phyloP scores from a whole-genome alignment of 768 basidiomycete species.

The Suillus alpinus region DNA sequence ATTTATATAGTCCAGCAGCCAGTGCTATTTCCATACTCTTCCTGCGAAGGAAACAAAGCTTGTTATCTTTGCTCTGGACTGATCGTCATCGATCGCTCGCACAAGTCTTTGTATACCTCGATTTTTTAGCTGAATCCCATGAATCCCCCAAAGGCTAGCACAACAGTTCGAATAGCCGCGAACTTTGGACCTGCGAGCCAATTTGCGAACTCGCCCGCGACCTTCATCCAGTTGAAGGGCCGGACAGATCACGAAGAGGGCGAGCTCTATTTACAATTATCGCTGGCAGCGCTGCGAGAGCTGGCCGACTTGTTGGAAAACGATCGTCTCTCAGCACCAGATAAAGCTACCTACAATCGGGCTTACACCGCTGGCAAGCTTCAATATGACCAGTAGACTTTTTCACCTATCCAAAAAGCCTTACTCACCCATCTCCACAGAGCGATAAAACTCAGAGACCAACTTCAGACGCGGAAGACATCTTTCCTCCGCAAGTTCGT shows the following conservation, averaged over 20 bases:
- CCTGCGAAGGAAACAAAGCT: background rate
- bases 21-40: too few relatives aligned
- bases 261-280: background rate
- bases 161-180: background rate
- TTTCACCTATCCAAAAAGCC: background rate
- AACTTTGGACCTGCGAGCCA: background rate
- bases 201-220: background rate
- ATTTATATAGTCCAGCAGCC: too few relatives aligned
- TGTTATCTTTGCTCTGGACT: background rate
- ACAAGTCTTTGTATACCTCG: too few relatives aligned
- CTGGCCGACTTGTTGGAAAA: background rate
- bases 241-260: background rate
- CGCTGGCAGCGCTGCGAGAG: background rate
- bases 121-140: too few relatives aligned
- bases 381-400: background rate
- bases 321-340: background rate
- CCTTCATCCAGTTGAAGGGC: background rate
- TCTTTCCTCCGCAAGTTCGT: background rate
- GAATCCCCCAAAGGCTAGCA: background rate
- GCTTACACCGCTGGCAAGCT: background rate
- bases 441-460: background rate
- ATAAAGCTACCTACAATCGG: background rate
- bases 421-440: background rate
- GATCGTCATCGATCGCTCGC: too few relatives aligned
- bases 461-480: background rate